phyloP scores from a whole-genome alignment of 2,329 filamentous ascomycete species.

The Aspergillus aculeatinus region DNA sequence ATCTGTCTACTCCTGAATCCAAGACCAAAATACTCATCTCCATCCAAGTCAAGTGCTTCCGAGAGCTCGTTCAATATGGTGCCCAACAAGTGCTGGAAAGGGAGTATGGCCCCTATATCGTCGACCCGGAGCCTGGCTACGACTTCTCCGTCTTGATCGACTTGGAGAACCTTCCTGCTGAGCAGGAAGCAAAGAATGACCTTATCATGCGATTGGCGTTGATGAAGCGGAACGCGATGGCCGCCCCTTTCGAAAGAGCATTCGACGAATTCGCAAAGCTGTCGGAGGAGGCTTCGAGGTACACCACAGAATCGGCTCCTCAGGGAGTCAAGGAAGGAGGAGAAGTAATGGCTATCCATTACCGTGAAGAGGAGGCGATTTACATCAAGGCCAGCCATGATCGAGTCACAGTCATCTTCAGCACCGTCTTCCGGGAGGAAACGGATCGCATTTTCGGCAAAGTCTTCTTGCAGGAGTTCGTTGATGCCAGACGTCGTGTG shows the following conservation, averaged over 20 bases:
- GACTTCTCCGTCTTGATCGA: conserved; percentile 94
- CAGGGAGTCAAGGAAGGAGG: conserved; percentile 87
- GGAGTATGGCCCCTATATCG: conserved; percentile 92
- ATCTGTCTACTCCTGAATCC: conserved; percentile 91
- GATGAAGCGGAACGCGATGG: conserved; percentile 98
- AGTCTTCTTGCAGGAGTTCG: conserved; percentile 98
- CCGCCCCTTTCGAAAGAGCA: conserved; percentile 94
- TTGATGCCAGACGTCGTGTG: conserved; percentile 81
- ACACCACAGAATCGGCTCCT: conserved; percentile 89
- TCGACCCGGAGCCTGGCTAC: conserved; percentile 82
- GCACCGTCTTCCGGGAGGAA: conserved; percentile 95
- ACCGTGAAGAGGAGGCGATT: conserved; percentile 97
- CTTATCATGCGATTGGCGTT: conserved; percentile 84
- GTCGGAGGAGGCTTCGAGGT: conserved; percentile 84
- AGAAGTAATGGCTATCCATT: conserved; percentile 93
- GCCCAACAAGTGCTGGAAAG: conserved; percentile 87
- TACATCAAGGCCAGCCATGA: conserved; percentile 98
- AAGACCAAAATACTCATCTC: conserved; percentile 96
- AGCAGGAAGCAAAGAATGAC: conserved; percentile 82
- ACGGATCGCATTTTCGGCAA: conserved; percentile 97
- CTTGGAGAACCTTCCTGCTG: conserved; percentile 78
- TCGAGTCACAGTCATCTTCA: conserved; percentile 97
- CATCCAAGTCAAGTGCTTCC: conserved; percentile 90
- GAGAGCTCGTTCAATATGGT: conserved; percentile 88
- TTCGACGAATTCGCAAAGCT: conserved; percentile 89